phyloP scores from a whole-genome alignment of 176 grass and related monocot genomes.

The Melocanna baccifera region DNA sequence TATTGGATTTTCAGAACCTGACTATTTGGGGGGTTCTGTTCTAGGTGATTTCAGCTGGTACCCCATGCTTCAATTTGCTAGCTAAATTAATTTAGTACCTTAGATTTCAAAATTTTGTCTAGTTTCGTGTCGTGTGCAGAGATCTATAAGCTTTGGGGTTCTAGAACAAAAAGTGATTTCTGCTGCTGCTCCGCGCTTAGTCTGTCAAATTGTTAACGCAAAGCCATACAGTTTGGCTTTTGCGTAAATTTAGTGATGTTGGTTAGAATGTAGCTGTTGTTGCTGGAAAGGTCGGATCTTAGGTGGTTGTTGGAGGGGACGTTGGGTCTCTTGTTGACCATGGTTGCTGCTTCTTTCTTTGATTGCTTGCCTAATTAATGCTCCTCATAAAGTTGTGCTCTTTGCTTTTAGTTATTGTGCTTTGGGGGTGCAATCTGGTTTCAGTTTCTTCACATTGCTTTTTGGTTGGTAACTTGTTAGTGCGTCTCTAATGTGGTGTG shows the following conservation, averaged over 20 bases:
- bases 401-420: not conserved
- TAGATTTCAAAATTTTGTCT: not conserved
- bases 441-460: slow-evolving; percentile 18
- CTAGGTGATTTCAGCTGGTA: not conserved
- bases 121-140: not conserved
- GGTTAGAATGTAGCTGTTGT: slow-evolving; percentile 14
- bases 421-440: not conserved
- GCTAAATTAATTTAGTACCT: not conserved
- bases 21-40: not conserved
- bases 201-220: not conserved
- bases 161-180: not conserved
- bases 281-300: not conserved
- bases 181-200: not conserved
- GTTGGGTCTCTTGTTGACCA: slow-evolving; percentile 24
- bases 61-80: not conserved
- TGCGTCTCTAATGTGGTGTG: not conserved
- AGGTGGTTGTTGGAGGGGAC: slow-evolving; percentile 21
- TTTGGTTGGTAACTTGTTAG: slow-evolving; percentile 27
- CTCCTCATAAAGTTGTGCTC: slow-evolving; percentile 2
- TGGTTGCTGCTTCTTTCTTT: not conserved
- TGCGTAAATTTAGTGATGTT: not conserved
- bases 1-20: not conserved
- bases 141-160: not conserved
- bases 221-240: slow-evolving; percentile 19
- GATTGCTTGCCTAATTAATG: slow-evolving; percentile 17